Base-by-base conservation (phyloP, 2,329 filamentous ascomycete species). In the Aulographum hederae region DNA sequence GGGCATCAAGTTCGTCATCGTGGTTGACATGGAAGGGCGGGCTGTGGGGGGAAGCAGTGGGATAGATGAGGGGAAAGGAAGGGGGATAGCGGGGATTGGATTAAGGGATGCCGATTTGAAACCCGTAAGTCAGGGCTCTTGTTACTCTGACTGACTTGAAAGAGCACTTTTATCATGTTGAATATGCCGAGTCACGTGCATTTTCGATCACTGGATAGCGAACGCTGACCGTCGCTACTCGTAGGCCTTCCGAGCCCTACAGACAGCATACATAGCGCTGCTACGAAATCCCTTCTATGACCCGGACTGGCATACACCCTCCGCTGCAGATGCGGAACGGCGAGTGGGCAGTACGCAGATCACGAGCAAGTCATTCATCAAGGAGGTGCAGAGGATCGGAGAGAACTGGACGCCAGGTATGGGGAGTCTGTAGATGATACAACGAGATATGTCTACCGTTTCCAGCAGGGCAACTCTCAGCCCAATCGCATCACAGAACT, bases 271-370 rank as follows among this genome's bases (percentile, higher is more conserved):
- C 46, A 78, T 95, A 35, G 63, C 72, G 38, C 60, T 98, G 32
- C 58, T 95, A 41, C 78, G 93, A 54, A 95, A 98, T 47, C 86
- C 86, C 0, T 98, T 98, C 55, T 95, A 85, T 53, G 73, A 78
- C 29, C 86, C 86, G 6, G 84, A 94, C 48, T 78, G 86, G 44
- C 74, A 85, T 51, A 67, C 67, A 39, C 78, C 77, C 30, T 67
- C 59, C 21, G 51, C 53, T 29, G 60, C 61, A 31, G 56, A 57
- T 29, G 53, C 54, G 21, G 50, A 58, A 27, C 44, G 54, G 26
- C 48, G 51, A 27, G 52, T 61, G 4, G 57, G 56, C 12, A 58
- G 57, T 6, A 57, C 73, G 50, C 74, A 75, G 47, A 94, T 95
- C 41, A 78, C 71, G 32, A 93, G 84, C 52, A 69, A 67, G 43